Percentiles rank a stretch among this genome's conserved stretches.
Evolutionary conservation across 139 green algal species (phyloP).

Genomic region (Asterochloris erici): DNA sequence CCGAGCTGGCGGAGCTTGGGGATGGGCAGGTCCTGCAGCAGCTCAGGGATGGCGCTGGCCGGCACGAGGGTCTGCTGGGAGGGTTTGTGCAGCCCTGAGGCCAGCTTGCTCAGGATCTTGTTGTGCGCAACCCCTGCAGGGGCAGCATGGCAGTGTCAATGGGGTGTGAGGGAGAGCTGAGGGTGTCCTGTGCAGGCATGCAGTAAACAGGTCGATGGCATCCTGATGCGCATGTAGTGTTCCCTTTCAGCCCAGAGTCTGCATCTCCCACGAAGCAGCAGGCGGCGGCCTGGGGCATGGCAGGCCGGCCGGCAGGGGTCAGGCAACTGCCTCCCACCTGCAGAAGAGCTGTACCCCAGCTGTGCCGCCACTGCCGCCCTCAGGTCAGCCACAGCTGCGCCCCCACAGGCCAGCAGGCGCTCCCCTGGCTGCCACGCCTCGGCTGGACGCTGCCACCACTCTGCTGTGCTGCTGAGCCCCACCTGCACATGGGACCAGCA

Average conservation of each 20-base stretch:
- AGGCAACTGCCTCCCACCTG: slow-evolving; percentile 24
- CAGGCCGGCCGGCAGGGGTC: not conserved
- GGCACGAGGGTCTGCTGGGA: slow-evolving; percentile 78
- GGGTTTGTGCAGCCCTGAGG: slow-evolving; percentile 81
- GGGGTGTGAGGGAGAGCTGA: no score
- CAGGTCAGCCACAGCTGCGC: slow-evolving; percentile 51
- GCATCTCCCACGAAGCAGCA: no score
- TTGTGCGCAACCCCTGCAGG: slow-evolving; percentile 57
- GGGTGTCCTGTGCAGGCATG: not conserved
- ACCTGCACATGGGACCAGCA: not conserved
- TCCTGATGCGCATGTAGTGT: no score
- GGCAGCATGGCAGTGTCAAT: no score
- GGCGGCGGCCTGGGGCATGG: not conserved
- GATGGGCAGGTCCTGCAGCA: slow-evolving; percentile 67
- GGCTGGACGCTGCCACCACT: slow-evolving; percentile 53
- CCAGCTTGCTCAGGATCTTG: slow-evolving; percentile 88
- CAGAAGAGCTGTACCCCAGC: slow-evolving; percentile 76
- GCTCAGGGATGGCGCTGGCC: slow-evolving; percentile 35
- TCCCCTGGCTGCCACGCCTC: slow-evolving; percentile 45
- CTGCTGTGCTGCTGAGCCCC: slow-evolving; percentile 1
- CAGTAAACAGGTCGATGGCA: not conserved
- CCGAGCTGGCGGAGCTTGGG: slow-evolving; percentile 63
- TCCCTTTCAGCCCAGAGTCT: no score
- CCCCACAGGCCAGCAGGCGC: slow-evolving; percentile 61
- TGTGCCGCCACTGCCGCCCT: slow-evolving; percentile 50